Conservation (phyloP, 23 red algal species). For the Gracilaria gracilis region DNA sequence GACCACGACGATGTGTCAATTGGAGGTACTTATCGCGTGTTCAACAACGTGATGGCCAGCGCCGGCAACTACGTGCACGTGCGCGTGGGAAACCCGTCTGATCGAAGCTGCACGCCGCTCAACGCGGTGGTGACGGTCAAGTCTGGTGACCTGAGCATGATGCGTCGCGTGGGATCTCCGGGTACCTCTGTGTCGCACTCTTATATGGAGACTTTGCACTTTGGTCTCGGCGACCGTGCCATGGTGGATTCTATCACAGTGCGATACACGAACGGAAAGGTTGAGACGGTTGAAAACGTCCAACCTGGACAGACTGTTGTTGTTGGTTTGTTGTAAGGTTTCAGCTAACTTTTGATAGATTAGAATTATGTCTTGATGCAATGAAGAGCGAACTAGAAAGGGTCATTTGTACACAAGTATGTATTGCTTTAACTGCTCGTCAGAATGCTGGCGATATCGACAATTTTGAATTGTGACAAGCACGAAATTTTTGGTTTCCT, state of each 20-base stretch:
- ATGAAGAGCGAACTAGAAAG: too few species aligned
- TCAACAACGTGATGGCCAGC: constrained; percentile 10
- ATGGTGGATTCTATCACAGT: constrained; percentile 25
- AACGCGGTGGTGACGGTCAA: neutral
- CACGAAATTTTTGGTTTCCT: too few species aligned
- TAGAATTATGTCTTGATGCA: too few species aligned
- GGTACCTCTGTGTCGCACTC: constrained; percentile 22
- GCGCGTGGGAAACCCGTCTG: constrained; percentile 14
- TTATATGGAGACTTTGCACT: constrained; percentile 58
- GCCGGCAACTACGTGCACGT: constrained; percentile 29
- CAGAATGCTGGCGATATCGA: too few species aligned
- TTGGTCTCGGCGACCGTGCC: constrained; percentile 32
- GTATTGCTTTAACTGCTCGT: too few species aligned
- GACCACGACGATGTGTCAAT: neutral
- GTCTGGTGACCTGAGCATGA: neutral
- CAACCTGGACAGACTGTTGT: too few species aligned
- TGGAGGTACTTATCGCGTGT: constrained; percentile 29
- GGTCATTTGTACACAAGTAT: too few species aligned
- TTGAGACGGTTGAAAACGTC: too few species aligned
- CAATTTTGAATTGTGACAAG: too few species aligned
- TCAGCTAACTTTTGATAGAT: too few species aligned
- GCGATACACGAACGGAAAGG: neutral
- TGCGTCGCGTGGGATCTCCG: constrained; percentile 47
- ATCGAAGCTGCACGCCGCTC: neutral
- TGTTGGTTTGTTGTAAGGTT: too few species aligned